These are phyloP conservation scores for Veloboletus limbatus DNA, from an alignment of 1,284 basidiomycete genomes.

Conservation along the genomic window DNA sequence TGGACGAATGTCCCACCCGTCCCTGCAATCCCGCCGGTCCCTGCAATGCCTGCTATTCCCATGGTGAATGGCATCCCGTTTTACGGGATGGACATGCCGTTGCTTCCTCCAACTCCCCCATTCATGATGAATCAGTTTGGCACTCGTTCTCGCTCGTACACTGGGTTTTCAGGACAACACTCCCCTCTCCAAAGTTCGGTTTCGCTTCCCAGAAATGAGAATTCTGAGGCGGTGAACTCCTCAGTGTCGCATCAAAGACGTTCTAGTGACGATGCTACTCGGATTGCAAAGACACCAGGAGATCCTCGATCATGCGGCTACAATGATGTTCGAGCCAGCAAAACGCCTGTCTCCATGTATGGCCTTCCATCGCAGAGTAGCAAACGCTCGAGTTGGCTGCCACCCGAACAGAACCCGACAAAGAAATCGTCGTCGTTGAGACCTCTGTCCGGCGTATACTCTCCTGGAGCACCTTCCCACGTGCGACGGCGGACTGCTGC, in stretches of 20 bases:
- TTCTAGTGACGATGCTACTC: conserved; percentile 31
- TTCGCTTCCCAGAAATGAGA: conserved; percentile 23
- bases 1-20: conserved; percentile 32
- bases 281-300: conserved; percentile 8
- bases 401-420: conserved; percentile 13
- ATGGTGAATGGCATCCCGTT: conserved; percentile 35
- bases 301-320: conserved; percentile 19
- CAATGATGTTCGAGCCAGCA: conserved; percentile 16
- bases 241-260: conserved; percentile 28
- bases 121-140: conserved; percentile 66
- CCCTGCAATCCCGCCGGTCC: conserved; percentile 30
- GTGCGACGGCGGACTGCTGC: conserved; percentile 20
- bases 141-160: conserved; percentile 22
- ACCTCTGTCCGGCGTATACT: conserved; percentile 20
- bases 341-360: conserved; percentile 8
- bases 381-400: conserved; percentile 28
- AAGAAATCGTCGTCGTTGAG: conserved; percentile 15
- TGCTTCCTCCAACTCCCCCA: conserved; percentile 69
- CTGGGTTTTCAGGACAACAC: conserved; percentile 21
- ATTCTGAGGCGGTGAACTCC: conserved; percentile 23
- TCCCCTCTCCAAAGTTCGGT: conserved; percentile 22
- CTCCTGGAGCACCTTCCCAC: conserved; percentile 12
- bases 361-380: conserved; percentile 9
- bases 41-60: conserved; percentile 25
- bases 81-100: conserved; percentile 52